phyloP scores from a whole-genome alignment of 805 yeast genomes.

The Ogataea paradorogensis region DNA sequence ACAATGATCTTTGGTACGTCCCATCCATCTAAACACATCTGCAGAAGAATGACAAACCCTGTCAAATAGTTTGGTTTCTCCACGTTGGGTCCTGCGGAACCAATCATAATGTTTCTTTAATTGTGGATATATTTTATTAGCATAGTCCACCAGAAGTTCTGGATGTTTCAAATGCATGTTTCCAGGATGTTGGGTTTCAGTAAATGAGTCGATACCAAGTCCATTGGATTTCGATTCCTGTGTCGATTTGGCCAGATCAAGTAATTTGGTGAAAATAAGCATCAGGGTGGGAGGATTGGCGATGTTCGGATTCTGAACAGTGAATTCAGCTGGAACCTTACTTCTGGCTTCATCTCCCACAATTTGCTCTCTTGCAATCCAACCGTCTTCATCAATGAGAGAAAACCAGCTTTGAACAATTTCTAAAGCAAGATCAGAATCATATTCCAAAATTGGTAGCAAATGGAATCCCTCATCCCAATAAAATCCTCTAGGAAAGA shows the following conservation, averaged over 20 bases:
- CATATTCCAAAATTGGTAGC: conserved; percentile 77
- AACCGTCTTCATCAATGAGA: conserved; percentile 84
- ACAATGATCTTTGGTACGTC: conserved; percentile 81
- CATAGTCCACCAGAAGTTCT: conserved; percentile 55
- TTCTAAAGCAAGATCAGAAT: conserved; percentile 76
- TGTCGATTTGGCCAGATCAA: conserved; percentile 41
- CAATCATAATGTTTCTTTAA: conserved; percentile 75
- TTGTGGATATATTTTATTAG: conserved; percentile 68
- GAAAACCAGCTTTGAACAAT: conserved; percentile 85
- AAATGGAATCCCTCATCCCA: conserved; percentile 99
- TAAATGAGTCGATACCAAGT: conserved; percentile 13
- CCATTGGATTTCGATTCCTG: conserved; percentile 24
- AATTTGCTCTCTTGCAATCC: conserved; percentile 96
- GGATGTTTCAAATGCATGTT: conserved; percentile 56
- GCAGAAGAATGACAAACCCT: conserved; percentile 46
- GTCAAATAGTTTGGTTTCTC: conserved; percentile 69
- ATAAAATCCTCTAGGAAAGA: conserved; percentile 94
- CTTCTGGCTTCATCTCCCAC: conserved; percentile 88
- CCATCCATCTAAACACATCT: conserved; percentile 91
- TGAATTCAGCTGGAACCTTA: conserved; percentile 81
- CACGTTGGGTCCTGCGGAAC: conserved; percentile 80
- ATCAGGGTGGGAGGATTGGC: conserved; percentile 96
- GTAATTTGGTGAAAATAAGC: conserved; percentile 61
- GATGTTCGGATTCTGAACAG: conserved; percentile 79
- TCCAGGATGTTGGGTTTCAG: conserved; percentile 38